Percentiles rank a stretch among this genome's conserved stretches.
These are phyloP conservation scores for Iris pallida DNA, from an alignment of 116 monocot genomes.

Conservation along the genomic window DNA sequence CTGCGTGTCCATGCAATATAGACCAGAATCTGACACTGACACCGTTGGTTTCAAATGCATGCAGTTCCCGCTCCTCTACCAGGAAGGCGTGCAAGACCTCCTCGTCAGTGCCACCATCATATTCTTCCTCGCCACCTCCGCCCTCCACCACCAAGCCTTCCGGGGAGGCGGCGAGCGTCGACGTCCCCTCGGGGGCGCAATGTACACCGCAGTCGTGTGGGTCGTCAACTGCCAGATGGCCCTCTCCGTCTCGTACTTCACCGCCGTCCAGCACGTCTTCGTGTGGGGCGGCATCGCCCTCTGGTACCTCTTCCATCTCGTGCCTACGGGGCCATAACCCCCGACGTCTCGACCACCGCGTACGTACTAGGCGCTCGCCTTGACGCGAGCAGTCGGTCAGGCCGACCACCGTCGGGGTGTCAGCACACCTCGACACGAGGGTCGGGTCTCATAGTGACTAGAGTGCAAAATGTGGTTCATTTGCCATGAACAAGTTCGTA, in stretches of 20 bases:
- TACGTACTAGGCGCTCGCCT: too few species aligned
- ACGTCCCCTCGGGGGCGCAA: conserved; percentile 27
- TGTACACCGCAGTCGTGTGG: conserved; percentile 72
- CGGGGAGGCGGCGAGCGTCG: conserved; percentile 45
- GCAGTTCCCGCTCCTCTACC: conserved; percentile 68
- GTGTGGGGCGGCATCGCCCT: conserved; percentile 59
- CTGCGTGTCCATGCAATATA: too few species aligned
- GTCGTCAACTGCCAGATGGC: conserved; percentile 80
- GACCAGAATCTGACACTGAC: too few species aligned
- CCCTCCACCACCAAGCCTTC: conserved; percentile 55
- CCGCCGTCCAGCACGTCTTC: conserved; percentile 64
- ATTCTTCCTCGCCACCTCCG: conserved; percentile 44
- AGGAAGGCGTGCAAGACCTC: conserved; percentile 70
- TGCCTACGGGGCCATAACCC: too few species aligned
- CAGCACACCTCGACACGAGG: conserved; percentile 21
- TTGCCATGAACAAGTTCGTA: neutral
- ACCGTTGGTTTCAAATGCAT: conserved; percentile 2
- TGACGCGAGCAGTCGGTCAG: too few species aligned
- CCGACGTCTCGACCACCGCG: too few species aligned
- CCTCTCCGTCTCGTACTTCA: conserved; percentile 58
- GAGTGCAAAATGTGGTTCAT: conserved; percentile 16
- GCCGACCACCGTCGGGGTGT: conserved; percentile 28
- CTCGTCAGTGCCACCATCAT: conserved; percentile 42
- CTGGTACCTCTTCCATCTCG: conserved; percentile 77
- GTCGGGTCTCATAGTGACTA: conserved; percentile 1